Evolutionary conservation across 2,329 filamentous ascomycete species (phyloP).

Genomic region (Exophiala phaeomuriformis): DNA sequence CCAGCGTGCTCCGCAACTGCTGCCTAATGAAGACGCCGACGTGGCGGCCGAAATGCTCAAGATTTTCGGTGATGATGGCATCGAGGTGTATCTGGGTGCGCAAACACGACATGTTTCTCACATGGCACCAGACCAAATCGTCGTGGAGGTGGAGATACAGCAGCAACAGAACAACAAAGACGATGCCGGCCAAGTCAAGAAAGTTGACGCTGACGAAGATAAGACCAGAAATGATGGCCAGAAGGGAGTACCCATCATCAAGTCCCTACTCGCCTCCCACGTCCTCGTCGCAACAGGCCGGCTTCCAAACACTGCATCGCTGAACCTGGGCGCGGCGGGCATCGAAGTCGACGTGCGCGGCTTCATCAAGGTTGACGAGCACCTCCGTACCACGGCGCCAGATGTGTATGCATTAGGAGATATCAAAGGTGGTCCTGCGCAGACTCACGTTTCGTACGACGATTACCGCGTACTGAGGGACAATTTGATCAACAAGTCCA

Average conservation of each 20-base stretch:
- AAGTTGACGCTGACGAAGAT: background rate
- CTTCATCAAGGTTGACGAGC: conserved; percentile 41
- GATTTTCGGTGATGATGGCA: conserved; percentile 43
- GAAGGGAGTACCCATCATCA: background rate
- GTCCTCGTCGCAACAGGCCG: conserved; percentile 47
- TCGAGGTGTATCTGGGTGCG: conserved; percentile 38
- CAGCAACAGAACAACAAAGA: background rate
- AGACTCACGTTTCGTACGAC: conserved; percentile 53
- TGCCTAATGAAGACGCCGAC: conserved; percentile 45
- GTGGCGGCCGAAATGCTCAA: conserved; percentile 38
- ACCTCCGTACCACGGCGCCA: conserved; percentile 39
- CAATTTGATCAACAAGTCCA: conserved; percentile 36
- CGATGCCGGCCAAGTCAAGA: conserved; percentile 14
- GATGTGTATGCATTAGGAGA: conserved; percentile 47
- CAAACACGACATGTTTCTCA: conserved; percentile 26
- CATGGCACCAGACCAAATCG: conserved; percentile 27
- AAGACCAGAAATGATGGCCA: background rate
- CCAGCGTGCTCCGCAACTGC: conserved; percentile 39
- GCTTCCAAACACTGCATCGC: conserved; percentile 43
- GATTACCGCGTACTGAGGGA: conserved; percentile 47
- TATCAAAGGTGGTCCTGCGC: conserved; percentile 47
- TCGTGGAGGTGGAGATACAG: conserved; percentile 15
- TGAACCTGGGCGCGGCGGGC: conserved; percentile 39
- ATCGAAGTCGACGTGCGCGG: conserved; percentile 38
- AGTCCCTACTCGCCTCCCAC: conserved; percentile 37